Percentiles rank a stretch among this genome's conserved stretches.
phyloP scores from a whole-genome alignment of 352 stramenopile species.

The Phytophthora macrochlamydospora region DNA sequence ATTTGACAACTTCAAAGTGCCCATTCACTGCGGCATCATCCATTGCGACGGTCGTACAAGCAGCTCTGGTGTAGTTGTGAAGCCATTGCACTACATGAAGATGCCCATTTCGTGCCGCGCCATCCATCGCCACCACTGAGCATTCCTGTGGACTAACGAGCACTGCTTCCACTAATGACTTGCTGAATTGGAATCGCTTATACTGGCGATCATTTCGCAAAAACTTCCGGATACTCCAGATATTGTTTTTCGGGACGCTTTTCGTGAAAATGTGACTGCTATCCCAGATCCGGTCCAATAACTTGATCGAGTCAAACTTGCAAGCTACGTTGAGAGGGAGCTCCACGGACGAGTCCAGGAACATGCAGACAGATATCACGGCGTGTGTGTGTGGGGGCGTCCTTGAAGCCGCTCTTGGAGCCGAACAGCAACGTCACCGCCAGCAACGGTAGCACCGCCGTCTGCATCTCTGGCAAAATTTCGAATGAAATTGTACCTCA shows the following conservation, averaged over 20 bases:
- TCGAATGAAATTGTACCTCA: neutral
- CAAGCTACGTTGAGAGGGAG: neutral
- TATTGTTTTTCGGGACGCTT: no score
- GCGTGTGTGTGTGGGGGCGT: neutral
- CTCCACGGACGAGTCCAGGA: neutral
- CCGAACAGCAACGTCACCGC: neutral
- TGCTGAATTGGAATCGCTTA: no score
- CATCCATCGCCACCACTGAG: neutral
- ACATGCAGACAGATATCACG: neutral
- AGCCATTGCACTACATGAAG: neutral
- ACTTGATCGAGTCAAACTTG: no score
- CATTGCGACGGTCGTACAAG: neutral
- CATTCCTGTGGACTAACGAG: no score
- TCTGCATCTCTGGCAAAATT: neutral
- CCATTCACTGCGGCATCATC: neutral
- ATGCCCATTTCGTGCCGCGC: neutral
- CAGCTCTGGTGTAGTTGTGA: neutral
- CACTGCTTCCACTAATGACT: no score
- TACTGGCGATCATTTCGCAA: no score
- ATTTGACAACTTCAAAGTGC: neutral
- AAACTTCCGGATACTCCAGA: no score
- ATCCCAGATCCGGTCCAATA: no score
- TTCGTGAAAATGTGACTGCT: no score
- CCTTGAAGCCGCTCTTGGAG: neutral
- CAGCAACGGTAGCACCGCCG: neutral